Base-by-base conservation (phyloP, 108 stramenopile genomes). In the Cyclotella kingstonii region DNA sequence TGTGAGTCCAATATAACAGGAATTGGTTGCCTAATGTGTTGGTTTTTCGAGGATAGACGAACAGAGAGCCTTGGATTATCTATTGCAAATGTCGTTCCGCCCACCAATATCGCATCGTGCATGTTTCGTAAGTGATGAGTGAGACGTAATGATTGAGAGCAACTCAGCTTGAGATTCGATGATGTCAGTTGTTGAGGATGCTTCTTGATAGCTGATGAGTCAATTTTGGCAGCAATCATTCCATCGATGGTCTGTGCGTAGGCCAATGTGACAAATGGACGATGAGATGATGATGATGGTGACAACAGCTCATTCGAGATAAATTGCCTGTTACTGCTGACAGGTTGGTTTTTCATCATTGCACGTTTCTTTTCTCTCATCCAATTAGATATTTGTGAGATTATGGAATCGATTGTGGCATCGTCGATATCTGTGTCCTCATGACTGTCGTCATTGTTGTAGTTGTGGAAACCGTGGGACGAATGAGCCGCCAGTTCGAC, bases 181-280 rank as follows among this genome's bases (percentile, higher is more conserved):
- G 73, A 73, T 9, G 77, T 26, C 22, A 33, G 23, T 30, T 12
- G 14, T 17, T 60, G 53, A n/a, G 49, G 19, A 53, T 0, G 60
- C 57, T 41, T 3, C 2, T 68, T 22, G 9, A 46, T 21, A 0
- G 43, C 10, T 46, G 44, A 17, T 35, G 36, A 40, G 12, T 33
- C 53, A 15, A 73, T 17, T 55, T 50, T 69, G 0, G 77, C 42
- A 0, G 86, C 89, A 45, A 91, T 79, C 63, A 82, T 87, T 7
- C 84, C 86, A 60, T 91, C 86, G 22, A 91, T 47, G 31, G 80
- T 84, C 64, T 91, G 90, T 19, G 90, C 90, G 45, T 76, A 91
- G 19, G 86, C 47, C 35, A 88, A 56, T 12, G 84, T 87, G 26
- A 91, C 81, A 58, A 83, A 87, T 5, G 89, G 85, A 19, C 71